Evolutionary conservation across 768 basidiomycete genomes (phyloP), one percentile per base, ranked within the genome.

Genomic region (Amanita exitialis): DNA sequence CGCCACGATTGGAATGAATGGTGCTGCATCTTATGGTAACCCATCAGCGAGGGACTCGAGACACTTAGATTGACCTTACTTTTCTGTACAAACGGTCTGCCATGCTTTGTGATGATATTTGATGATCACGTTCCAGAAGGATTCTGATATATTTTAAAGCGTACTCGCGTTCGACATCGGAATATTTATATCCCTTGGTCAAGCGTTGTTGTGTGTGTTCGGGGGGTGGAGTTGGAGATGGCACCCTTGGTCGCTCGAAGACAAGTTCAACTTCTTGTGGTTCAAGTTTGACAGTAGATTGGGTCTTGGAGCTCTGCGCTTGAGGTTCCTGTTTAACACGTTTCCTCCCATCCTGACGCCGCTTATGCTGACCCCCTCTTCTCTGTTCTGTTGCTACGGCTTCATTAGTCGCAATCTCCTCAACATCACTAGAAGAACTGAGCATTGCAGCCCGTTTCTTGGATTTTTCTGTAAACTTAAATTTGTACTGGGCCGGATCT

Each of bases 1-100:
- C 49, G 56, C 83, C 83, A 86, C 12, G 82, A 83, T 6, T 30
- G 59, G 4, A 57, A 10, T 2, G 70, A 57, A 60, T 86, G 86
- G 55, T 80, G 75, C 23, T 81, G 76, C 69, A 86, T 69, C 86
- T 32, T 87, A 51, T 9, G 38, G 42, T 48, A 23, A 50, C 30
- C 36, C 13, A 16, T 50, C 57, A 44, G 51, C 45, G 25, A 23
- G 9, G n/a, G 32, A 38, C 18, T 16, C 9, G 52, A 32, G 18
- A 6, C 13, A 10, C 23, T 12, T 23, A 12, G 4, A n/a, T 4
- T 21, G 13, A 34, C 13, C 64, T 27, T 48, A 80, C 83, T 69
- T 81, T 79, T 44, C 60, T 54, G 52, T 71, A 56, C 12, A 83
- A 48, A 35, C 65, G 69, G 20, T 59, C 53, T 18, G 69, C 59